These are phyloP conservation scores for Leishmania guyanensis DNA, from an alignment of 208 protist genomes.

Conservation along the genomic window DNA sequence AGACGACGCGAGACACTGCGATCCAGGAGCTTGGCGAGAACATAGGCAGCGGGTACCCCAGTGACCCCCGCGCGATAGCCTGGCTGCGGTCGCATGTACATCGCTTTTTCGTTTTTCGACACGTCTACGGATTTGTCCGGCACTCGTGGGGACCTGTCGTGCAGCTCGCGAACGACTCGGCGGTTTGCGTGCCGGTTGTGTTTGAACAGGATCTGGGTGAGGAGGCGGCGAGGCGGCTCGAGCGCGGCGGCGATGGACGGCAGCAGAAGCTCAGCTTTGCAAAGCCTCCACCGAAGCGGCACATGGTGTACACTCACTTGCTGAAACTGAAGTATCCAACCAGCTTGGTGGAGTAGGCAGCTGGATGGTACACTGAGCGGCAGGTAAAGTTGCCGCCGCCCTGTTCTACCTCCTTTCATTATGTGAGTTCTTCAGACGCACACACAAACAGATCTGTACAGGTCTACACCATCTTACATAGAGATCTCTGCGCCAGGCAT, in stretches of 20 bases:
- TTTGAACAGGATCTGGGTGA: slow-evolving; percentile 69
- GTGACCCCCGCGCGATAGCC: slow-evolving; percentile 67
- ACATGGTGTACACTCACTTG: slow-evolving; percentile 60
- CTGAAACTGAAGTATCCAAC: slow-evolving; percentile 42
- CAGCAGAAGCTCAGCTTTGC: slow-evolving; percentile 62
- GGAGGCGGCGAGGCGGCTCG: slow-evolving; percentile 30
- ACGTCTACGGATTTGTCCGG: slow-evolving; percentile 63
- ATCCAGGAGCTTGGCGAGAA: slow-evolving; percentile 52
- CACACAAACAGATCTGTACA: neutral
- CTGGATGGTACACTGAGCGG: neutral
- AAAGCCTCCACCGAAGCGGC: slow-evolving; percentile 58
- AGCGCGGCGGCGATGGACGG: slow-evolving; percentile 25
- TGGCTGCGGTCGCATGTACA: slow-evolving; percentile 78
- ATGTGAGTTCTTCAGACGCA: neutral
- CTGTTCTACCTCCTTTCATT: neutral
- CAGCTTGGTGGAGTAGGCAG: slow-evolving; percentile 14
- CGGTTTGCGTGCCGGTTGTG: slow-evolving; percentile 58
- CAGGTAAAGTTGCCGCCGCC: neutral
- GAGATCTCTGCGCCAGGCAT: neutral
- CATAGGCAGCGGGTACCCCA: slow-evolving; percentile 83
- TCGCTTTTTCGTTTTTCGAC: slow-evolving; percentile 72
- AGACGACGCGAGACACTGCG: slow-evolving; percentile 73
- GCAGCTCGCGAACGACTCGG: slow-evolving; percentile 49
- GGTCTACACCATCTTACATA: neutral
- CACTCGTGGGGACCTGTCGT: slow-evolving; percentile 78